These are phyloP conservation scores for Nigrospora osmanthi DNA, from an alignment of 2,329 filamentous ascomycete species.

Conservation along the genomic window DNA sequence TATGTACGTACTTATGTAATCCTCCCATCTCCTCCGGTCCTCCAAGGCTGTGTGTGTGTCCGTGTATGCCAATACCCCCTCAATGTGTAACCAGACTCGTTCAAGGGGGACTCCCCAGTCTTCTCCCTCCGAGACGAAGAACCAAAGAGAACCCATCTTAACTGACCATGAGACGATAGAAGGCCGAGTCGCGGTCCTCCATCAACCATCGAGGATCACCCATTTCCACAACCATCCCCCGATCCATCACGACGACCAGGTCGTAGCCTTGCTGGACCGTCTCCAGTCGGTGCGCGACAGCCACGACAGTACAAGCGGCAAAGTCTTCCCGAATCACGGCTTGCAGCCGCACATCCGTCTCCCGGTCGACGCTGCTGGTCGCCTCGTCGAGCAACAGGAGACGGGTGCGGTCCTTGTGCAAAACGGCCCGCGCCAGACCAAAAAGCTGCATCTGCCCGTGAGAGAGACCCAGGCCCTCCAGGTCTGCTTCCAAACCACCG, in stretches of 20 bases:
- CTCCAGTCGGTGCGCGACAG: constrained; percentile 2
- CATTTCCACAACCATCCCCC: constrained; percentile 1
- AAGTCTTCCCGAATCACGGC: constrained; percentile 2
- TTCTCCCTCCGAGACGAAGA: too few species aligned
- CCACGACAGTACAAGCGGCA: background rate
- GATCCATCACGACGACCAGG: background rate
- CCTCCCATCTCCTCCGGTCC: too few species aligned
- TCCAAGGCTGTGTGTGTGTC: too few species aligned
- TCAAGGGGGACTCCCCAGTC: too few species aligned
- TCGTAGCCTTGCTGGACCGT: constrained; percentile 1
- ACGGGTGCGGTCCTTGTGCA: background rate
- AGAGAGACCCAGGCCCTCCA: background rate
- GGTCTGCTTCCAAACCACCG: background rate
- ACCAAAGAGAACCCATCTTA: too few species aligned
- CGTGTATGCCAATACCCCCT: too few species aligned
- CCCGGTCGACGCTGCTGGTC: constrained; percentile 19
- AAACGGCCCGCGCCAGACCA: constrained; percentile 1
- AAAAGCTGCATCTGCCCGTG: constrained; percentile 4
- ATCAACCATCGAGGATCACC: background rate
- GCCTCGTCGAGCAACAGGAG: constrained; percentile 38
- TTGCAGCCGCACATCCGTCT: constrained; percentile 1
- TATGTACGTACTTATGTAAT: too few species aligned
- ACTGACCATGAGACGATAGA: too few species aligned
- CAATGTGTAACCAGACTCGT: too few species aligned
- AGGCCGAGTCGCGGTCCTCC: too few species aligned